Evolutionary conservation across 257 asterid genomes (phyloP).

Genomic region (Catharanthus roseus): DNA sequence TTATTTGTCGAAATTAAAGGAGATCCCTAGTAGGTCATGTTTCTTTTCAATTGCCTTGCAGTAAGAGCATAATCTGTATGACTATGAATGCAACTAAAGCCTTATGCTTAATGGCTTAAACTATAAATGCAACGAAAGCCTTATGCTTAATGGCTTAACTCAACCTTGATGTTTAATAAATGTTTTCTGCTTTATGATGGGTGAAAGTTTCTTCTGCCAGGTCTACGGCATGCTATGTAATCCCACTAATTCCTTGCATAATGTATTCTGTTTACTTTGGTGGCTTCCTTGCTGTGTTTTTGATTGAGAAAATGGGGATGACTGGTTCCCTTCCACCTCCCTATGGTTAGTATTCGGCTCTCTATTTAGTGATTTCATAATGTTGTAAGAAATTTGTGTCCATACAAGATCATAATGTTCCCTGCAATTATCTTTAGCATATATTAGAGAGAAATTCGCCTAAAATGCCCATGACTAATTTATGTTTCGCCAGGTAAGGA

Average conservation of each 20-base stretch:
- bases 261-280: conserved; percentile 79
- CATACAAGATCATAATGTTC: neutral
- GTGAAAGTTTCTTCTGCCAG: conserved; percentile 48
- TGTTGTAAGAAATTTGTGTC: neutral
- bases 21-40: neutral
- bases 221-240: conserved; percentile 71
- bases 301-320: conserved; percentile 99
- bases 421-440: neutral
- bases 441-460: too few relatives aligned
- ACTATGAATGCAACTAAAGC: neutral
- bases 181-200: conserved; percentile 14
- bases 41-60: neutral
- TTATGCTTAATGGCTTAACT: neutral
- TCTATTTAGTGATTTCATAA: conserved; percentile 4
- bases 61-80: neutral
- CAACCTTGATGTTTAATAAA: conserved; percentile 7
- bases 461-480: too few relatives aligned
- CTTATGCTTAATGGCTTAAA: neutral
- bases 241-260: conserved; percentile 71
- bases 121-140: neutral
- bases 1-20: neutral
- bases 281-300: conserved; percentile 68
- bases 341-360: conserved; percentile 54
- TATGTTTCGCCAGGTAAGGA: too few relatives aligned
- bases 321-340: conserved; percentile 91